phyloP scores from a whole-genome alignment of 495 filamentous ascomycete genomes.

The Extremus antarcticus region DNA sequence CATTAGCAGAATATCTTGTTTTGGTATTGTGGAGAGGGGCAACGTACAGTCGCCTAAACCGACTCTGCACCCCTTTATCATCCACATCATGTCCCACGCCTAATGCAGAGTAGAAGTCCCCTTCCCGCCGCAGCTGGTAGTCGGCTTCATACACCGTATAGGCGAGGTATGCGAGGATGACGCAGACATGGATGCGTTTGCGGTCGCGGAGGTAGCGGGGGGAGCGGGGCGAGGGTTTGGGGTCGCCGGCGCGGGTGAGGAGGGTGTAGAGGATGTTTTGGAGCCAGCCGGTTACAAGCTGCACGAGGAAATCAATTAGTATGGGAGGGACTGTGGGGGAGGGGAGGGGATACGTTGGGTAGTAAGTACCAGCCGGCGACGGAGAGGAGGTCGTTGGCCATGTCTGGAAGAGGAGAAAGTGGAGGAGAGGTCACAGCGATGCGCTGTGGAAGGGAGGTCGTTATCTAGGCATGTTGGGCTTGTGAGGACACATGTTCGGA shows the following conservation, averaged over 20 bases:
- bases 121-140: constrained; percentile 56
- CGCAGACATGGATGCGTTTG: constrained; percentile 67
- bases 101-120: constrained; percentile 69
- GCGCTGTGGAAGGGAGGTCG: too few relatives aligned
- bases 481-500: too few relatives aligned
- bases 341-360: constrained; percentile 13
- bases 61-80: constrained; percentile 69
- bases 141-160: constrained; percentile 94
- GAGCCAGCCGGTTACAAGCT: constrained; percentile 46
- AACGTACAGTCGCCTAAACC: constrained; percentile 60
- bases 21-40: too few relatives aligned
- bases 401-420: too few relatives aligned
- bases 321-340: background rate
- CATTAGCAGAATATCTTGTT: too few relatives aligned
- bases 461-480: too few relatives aligned
- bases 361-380: constrained; percentile 22
- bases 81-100: constrained; percentile 54
- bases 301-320: background rate
- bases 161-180: constrained; percentile 71
- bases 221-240: constrained; percentile 61
- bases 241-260: constrained; percentile 83
- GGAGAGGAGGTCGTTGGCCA: constrained; percentile 16
- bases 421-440: too few relatives aligned
- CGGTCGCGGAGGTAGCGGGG: constrained; percentile 60
- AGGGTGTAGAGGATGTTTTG: constrained; percentile 79